Conservation (phyloP, 768 basidiomycete species). For the Serendipita sp. region DNA sequence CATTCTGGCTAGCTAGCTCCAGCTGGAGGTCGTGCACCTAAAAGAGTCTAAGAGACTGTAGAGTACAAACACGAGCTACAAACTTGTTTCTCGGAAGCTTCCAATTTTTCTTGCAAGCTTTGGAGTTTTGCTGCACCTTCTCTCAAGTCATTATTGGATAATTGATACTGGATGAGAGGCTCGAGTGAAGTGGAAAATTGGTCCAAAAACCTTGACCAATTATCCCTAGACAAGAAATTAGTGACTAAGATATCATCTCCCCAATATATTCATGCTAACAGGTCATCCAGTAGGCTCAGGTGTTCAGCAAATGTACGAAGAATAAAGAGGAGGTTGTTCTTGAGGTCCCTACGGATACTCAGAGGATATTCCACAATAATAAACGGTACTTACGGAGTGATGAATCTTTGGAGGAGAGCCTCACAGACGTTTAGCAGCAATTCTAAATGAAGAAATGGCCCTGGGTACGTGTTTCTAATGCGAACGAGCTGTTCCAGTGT, state of each 20-base stretch:
- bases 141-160: slow-evolving; percentile 30
- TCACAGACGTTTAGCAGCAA: slow-evolving; percentile 42
- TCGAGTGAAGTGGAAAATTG: slow-evolving; percentile 43
- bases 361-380: slow-evolving; percentile 8
- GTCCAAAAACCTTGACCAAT: slow-evolving; percentile 47
- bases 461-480: slow-evolving; percentile 42
- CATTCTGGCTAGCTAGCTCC: slow-evolving; percentile 24
- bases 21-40: too few relatives aligned
- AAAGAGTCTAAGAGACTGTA: too few relatives aligned
- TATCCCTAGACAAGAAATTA: slow-evolving; percentile 31
- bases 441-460: slow-evolving; percentile 44
- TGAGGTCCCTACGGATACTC: slow-evolving; percentile 32
- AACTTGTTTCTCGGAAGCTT: too few relatives aligned
- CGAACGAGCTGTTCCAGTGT: slow-evolving; percentile 44
- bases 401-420: slow-evolving; percentile 38
- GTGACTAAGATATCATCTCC: slow-evolving; percentile 9
- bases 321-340: slow-evolving; percentile 39
- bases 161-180: slow-evolving; percentile 42
- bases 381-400: slow-evolving; percentile 36
- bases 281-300: slow-evolving; percentile 38
- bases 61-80: too few relatives aligned
- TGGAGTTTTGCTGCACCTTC: slow-evolving; percentile 41
- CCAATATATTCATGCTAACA: slow-evolving; percentile 29
- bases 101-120: slow-evolving; percentile 24
- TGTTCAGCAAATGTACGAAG: slow-evolving; percentile 52